Evolutionary conservation across 2,329 filamentous ascomycete genomes (phyloP).

Genomic region (Neopestalotiopsis rosae): DNA sequence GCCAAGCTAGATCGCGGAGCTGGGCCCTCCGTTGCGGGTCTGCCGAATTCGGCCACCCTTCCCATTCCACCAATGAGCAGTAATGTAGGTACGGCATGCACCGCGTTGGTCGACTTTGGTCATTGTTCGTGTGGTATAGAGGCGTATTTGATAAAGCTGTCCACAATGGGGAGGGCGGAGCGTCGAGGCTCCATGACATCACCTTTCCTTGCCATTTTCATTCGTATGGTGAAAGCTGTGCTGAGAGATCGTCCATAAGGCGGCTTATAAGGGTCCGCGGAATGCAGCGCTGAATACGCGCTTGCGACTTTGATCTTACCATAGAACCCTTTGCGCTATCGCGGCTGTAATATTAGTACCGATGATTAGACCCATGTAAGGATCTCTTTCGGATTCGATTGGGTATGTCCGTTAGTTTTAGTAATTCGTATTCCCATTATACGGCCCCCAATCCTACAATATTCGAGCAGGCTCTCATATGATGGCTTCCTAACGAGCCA

Average conservation of each 20-base stretch:
- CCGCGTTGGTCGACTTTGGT: not conserved
- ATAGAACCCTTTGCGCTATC: too few relatives aligned
- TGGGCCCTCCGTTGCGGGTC: conserved; percentile 3
- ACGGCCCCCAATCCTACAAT: too few relatives aligned
- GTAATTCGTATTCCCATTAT: too few relatives aligned
- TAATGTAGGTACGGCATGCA: not conserved
- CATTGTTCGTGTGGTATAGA: too few relatives aligned
- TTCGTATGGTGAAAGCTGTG: not conserved
- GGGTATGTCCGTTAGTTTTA: too few relatives aligned
- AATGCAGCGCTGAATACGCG: too few relatives aligned
- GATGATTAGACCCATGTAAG: too few relatives aligned
- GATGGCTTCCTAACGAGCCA: too few relatives aligned
- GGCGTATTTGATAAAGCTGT: not conserved
- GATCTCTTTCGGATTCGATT: too few relatives aligned
- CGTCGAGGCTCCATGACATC: not conserved
- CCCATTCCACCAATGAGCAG: conserved; percentile 10
- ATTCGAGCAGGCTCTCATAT: too few relatives aligned
- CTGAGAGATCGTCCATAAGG: not conserved
- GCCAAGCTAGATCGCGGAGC: conserved; percentile 4
- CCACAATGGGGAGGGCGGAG: not conserved
- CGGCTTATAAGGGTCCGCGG: not conserved
- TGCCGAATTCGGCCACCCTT: not conserved
- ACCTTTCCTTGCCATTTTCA: too few relatives aligned
- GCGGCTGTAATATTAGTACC: too few relatives aligned
- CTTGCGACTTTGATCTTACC: not conserved